phyloP scores from a whole-genome alignment of 192 early-diverging fungal genomes.

The Linnemannia zychae region DNA sequence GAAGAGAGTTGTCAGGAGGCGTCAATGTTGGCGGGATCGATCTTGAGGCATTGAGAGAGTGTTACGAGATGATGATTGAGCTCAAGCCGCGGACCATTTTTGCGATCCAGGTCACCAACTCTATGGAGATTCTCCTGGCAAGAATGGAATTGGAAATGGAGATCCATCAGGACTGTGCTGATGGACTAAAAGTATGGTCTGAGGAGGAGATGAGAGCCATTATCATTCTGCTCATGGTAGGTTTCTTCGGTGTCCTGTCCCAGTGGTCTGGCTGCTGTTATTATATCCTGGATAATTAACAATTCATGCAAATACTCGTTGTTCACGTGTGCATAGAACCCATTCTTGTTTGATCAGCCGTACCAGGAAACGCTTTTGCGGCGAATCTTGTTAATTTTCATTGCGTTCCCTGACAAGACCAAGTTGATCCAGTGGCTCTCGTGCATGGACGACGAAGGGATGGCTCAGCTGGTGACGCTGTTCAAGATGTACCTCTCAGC shows the following conservation, averaged over 20 bases:
- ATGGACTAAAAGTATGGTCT: constrained; percentile 19
- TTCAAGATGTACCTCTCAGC: constrained; percentile 65
- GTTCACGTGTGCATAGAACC: constrained; percentile 61
- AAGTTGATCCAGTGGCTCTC: constrained; percentile 67
- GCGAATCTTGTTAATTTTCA: constrained; percentile 60
- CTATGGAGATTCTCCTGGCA: constrained; percentile 69
- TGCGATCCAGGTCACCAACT: constrained; percentile 59
- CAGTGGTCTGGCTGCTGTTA: not conserved
- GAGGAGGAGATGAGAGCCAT: constrained; percentile 55
- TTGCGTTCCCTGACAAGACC: constrained; percentile 47
- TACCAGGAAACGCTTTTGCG: constrained; percentile 64
- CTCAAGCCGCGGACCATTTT: constrained; percentile 50
- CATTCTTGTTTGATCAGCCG: constrained; percentile 60
- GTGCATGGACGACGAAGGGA: constrained; percentile 56
- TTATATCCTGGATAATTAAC: not conserved
- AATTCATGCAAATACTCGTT: not conserved
- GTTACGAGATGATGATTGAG: constrained; percentile 54
- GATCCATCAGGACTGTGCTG: constrained; percentile 58
- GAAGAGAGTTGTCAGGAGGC: not conserved
- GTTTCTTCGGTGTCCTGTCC: not conserved
- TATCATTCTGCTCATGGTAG: constrained; percentile 49
- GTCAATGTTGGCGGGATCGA: constrained; percentile 49
- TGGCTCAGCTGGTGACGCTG: constrained; percentile 58
- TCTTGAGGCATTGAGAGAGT: constrained; percentile 44
- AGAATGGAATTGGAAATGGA: constrained; percentile 64